Percentiles rank a stretch among this genome's conserved stretches.
These are phyloP conservation scores for Urochloa ruziziensis DNA, from an alignment of 176 grass and related monocot genomes.

Conservation along the genomic window DNA sequence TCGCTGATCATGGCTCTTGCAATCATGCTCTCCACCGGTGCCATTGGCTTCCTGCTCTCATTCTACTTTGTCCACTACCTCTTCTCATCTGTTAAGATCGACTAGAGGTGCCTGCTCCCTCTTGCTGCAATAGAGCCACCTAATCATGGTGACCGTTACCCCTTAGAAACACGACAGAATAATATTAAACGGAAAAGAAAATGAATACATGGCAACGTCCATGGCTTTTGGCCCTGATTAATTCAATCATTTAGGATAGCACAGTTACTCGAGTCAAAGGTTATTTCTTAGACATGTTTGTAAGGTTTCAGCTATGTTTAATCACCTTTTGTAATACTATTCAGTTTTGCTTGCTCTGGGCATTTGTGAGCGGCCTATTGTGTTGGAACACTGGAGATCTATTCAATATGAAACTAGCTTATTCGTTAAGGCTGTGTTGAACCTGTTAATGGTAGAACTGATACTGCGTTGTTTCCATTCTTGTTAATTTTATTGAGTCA, in stretches of 20 bases:
- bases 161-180: slow-evolving; percentile 43
- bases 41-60: slow-evolving; percentile 78
- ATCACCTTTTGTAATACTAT: slow-evolving; percentile 38
- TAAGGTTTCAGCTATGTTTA: slow-evolving; percentile 25
- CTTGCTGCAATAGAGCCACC: slow-evolving; percentile 22
- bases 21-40: slow-evolving; percentile 72
- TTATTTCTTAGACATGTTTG: slow-evolving; percentile 44
- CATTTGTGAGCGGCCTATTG: slow-evolving; percentile 38
- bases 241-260: slow-evolving; percentile 39
- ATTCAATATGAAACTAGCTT: slow-evolving; percentile 27
- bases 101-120: slow-evolving; percentile 45
- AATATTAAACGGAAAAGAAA: slow-evolving; percentile 27
- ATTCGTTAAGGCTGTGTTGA: slow-evolving; percentile 27
- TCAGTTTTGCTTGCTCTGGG: slow-evolving; percentile 39
- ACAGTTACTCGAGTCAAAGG: slow-evolving; percentile 22
- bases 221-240: slow-evolving; percentile 36
- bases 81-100: slow-evolving; percentile 91
- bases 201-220: slow-evolving; percentile 31
- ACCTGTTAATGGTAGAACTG: not conserved
- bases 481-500: not conserved
- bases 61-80: slow-evolving; percentile 94
- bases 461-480: not conserved
- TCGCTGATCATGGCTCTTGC: slow-evolving; percentile 79
- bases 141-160: slow-evolving; percentile 49
- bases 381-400: slow-evolving; percentile 26